Evolutionary conservation across 2,329 filamentous ascomycete species (phyloP), one percentile per base, ranked within the genome.

Genomic region (Aspergillus felis): DNA sequence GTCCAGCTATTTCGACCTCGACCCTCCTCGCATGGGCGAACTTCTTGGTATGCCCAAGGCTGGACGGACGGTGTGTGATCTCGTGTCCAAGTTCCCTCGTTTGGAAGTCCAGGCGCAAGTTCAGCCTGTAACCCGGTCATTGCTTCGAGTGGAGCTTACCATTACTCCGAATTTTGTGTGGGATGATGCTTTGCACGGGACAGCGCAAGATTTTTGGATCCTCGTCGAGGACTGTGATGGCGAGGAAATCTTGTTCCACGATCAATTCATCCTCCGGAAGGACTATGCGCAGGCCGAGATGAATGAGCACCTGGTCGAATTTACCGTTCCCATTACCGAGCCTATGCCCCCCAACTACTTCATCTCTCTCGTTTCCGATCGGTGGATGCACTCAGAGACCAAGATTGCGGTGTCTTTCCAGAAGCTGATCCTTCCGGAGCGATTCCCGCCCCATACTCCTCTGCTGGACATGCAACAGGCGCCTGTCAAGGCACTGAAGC

Each of bases 331-430:
- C 0, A 96, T 99, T 64, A 92, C 91, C 0, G 94, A 99, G 66
- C 95, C 95, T 0, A 96, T 97, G 90, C 94, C 94, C 14, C 94
- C 95, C 0, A 96, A 99, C 74, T 99, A 99, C 78, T 99, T 99
- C 77, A 91, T 99, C 67, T 94, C 92, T 0, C 85, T 99, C 42
- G 79, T 97, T 22, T 97, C 93, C 3, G 94, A 99, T 74, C 84
- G 94, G 65, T 99, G 94, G 94, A 97, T 99, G 91, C 91, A 96
- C 71, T 91, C 93, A 0, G 92, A 99, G 77, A 96, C 92, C 1
- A 92, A 92, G 71, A 80, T 99, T 54, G 89, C 93, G 0, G 89
- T 99, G 1, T 93, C 92, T 0, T 97, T 99, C 79, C 90, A 96
- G 72, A 97, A 97, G 73, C 82, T 99, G 28, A 89, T 96, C 47